phyloP scores from a whole-genome alignment of 331 rosid genomes.

The Arachis monticola region DNA sequence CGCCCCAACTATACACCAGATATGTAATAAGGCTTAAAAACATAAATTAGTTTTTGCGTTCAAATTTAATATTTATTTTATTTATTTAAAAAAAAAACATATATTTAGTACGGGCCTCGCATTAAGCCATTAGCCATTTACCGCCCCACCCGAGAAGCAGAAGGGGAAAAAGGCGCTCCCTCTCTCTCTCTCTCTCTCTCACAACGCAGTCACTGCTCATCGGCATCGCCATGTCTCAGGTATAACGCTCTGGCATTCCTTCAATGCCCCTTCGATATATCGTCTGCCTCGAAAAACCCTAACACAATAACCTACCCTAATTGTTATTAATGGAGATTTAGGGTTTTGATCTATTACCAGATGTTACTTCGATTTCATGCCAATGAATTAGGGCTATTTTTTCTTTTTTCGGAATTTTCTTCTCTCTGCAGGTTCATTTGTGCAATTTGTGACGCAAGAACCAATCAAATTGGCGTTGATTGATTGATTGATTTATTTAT shows the following conservation, averaged over 20 bases:
- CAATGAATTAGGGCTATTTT: not conserved
- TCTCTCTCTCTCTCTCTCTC: constrained; percentile 15
- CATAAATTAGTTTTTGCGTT: too few species aligned
- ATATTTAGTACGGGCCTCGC: too few species aligned
- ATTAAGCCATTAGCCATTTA: constrained; percentile 3
- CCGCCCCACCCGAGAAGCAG: constrained; percentile 35
- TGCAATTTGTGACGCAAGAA: not conserved
- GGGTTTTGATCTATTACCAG: constrained; percentile 29
- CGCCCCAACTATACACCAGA: too few species aligned
- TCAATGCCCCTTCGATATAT: not conserved
- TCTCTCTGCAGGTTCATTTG: not conserved
- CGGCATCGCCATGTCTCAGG: constrained; percentile 77
- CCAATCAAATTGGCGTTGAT: constrained; percentile 4
- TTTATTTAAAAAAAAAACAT: too few species aligned
- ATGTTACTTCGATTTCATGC: not conserved
- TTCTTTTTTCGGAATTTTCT: not conserved
- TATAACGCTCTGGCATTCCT: constrained; percentile 34
- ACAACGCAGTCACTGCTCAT: not conserved
- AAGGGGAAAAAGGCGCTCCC: constrained; percentile 3
- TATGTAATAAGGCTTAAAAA: too few species aligned
- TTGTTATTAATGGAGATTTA: constrained; percentile 26
- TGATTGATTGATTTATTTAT: too few species aligned
- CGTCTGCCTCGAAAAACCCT: not conserved
- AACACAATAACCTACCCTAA: not conserved
- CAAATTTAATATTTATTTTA: too few species aligned